Evolutionary conservation across 2,329 filamentous ascomycete species (phyloP).

Genomic region (Sporothrix protearum): DNA sequence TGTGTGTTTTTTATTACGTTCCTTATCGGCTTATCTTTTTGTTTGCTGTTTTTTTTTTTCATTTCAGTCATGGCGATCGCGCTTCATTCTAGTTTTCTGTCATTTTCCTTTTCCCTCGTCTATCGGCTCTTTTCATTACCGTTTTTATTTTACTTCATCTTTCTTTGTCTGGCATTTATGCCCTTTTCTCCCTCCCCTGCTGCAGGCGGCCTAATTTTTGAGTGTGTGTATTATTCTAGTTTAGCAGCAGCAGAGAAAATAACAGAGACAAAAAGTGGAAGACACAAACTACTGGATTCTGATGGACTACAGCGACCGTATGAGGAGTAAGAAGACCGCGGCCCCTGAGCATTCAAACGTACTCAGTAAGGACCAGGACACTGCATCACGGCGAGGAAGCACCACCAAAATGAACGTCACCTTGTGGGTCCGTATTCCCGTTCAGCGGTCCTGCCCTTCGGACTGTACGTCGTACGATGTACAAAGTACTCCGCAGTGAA

Average conservation of each 20-base stretch:
- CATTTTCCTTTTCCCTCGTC: conserved; percentile 30
- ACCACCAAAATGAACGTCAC: conserved; percentile 17
- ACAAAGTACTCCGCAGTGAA: background rate
- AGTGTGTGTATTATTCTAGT: conserved; percentile 20
- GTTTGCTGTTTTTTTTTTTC: conserved; percentile 31
- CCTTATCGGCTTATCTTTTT: conserved; percentile 32
- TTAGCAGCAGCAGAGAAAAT: conserved; percentile 26
- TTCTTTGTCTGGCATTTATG: conserved; percentile 11
- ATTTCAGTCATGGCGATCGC: conserved; percentile 14
- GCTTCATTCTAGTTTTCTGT: conserved; percentile 1
- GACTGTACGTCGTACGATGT: no score
- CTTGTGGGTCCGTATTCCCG: background rate
- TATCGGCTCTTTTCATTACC: conserved; percentile 17
- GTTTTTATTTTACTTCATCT: conserved; percentile 23
- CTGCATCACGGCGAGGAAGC: background rate
- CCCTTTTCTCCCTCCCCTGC: conserved; percentile 23
- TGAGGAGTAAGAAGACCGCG: background rate
- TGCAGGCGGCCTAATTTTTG: conserved; percentile 29
- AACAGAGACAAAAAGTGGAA: conserved; percentile 15
- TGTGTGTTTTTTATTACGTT: conserved; percentile 25
- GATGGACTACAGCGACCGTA: background rate
- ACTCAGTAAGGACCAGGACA: background rate
- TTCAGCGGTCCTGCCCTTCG: no score
- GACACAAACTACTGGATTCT: background rate
- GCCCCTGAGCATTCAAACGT: background rate